Evolutionary conservation across 306 rosid species (phyloP).

Genomic region (Leucaena leucocephala): DNA sequence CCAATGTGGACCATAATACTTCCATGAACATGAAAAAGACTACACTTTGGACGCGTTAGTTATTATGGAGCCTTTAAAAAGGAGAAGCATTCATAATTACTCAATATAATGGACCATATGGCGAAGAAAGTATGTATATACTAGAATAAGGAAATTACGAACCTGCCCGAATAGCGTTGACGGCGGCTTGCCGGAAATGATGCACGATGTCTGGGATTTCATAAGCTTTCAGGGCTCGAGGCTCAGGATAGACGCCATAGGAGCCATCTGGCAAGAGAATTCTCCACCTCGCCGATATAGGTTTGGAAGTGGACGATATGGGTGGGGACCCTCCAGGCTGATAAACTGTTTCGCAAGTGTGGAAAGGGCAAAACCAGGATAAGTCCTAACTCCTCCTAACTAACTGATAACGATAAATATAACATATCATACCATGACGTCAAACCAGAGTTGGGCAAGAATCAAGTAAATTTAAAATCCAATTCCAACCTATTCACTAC

Average conservation of each 20-base stretch:
- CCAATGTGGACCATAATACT: conserved; percentile 39
- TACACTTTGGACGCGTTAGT: conserved; percentile 22
- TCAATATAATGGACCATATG: conserved; percentile 23
- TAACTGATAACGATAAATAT: neutral
- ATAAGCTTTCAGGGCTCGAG: conserved; percentile 52
- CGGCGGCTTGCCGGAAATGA: conserved; percentile 57
- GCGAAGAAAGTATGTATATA: neutral
- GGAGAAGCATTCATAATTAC: conserved; percentile 22
- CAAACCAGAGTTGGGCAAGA: neutral
- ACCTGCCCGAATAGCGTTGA: conserved; percentile 67
- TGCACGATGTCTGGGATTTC: conserved; percentile 72
- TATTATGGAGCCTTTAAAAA: conserved; percentile 33
- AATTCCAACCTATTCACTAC: neutral
- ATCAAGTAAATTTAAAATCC: neutral
- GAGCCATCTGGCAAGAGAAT: conserved; percentile 81
- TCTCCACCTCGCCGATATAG: conserved; percentile 75
- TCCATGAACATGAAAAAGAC: conserved; percentile 30
- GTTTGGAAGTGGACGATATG: conserved; percentile 69
- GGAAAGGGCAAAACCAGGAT: conserved; percentile 11
- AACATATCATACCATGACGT: neutral
- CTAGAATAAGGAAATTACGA: neutral
- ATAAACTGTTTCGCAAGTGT: conserved; percentile 51
- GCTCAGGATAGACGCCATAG: conserved; percentile 63
- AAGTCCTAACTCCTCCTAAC: conserved; percentile 15
- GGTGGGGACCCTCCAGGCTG: conserved; percentile 78